Evolutionary conservation across 805 yeast species (phyloP), one percentile per base, ranked within the genome.

Genomic region (Candida pseudoglaebosa): DNA sequence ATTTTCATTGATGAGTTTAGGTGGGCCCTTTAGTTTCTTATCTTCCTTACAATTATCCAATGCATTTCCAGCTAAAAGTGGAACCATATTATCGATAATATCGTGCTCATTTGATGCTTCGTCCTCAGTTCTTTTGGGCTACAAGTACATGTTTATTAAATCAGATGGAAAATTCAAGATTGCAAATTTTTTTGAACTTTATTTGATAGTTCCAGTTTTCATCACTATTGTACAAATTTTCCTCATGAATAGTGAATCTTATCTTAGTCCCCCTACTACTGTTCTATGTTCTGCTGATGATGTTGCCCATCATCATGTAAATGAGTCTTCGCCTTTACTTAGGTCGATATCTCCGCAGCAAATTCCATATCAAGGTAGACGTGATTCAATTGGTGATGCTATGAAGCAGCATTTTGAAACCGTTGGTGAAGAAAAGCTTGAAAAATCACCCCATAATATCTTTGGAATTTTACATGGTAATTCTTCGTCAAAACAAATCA

Each of bases 71-170:
- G 61, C 65, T 36, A 67, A 66, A 37, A 70, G 77, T 14, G 82
- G 82, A 5, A 56, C 73, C 10, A 64, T 76, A 15, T 61, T 76
- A 47, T 80, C 80, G 16, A 57, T 76, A 31, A 53, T 76, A 40
- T 75, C 80, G 1, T 81, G 82, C 13, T 80, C 82, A 0, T 76
- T 76, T 44, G 82, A 76, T 55, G 73, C 81, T 7, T 74, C 80
- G 2, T 71, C 77, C 6, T 80, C 80, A 1, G 68, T 76, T 13
- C 76, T 76, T 49, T 59, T 76, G 50, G 34, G 73, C 34, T 76
- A 75, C 59, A 67, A 67, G 37, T 47, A 67, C 15, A 40, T 67
- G 22, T 76, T 71, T 56, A 47, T 52, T 32, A 49, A 44, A 12
- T 48, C 65, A 12, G 47, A 57, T 3, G 57, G 55, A 1, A 34